A percentile compares a stretch with the other conserved stretches of the same genome.
These are phyloP conservation scores for Dothiorella sarmentorum DNA, from an alignment of 2,329 filamentous ascomycete species.

Conservation along the genomic window DNA sequence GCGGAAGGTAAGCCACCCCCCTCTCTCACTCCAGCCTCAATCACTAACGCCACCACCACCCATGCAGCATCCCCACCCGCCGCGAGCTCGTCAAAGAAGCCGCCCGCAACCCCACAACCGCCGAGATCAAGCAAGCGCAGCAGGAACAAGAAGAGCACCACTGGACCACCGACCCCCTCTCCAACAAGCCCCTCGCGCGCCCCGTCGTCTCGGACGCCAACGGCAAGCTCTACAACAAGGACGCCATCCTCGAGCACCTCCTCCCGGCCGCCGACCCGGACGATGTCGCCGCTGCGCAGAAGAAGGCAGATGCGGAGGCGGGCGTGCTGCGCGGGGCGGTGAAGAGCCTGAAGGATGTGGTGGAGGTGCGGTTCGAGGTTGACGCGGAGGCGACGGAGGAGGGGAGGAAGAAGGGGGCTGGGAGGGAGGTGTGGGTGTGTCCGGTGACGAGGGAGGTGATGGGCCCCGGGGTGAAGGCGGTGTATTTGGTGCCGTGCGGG, in stretches of 20 bases:
- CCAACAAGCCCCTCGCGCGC: constrained; percentile 66
- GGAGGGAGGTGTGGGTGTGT: constrained; percentile 61
- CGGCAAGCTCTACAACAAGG: constrained; percentile 92
- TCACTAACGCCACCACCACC: background rate
- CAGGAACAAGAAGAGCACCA: constrained; percentile 80
- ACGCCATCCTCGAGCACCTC: constrained; percentile 72
- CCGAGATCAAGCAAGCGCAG: constrained; percentile 83
- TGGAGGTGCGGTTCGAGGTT: constrained; percentile 74
- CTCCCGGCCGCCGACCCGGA: constrained; percentile 54
- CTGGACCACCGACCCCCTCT: constrained; percentile 87
- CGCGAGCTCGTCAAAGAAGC: constrained; percentile 95
- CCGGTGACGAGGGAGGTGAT: constrained; percentile 84
- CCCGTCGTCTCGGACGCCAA: constrained; percentile 80
- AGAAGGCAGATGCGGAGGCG: constrained; percentile 55
- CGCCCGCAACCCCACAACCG: constrained; percentile 74
- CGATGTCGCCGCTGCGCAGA: constrained; percentile 41
- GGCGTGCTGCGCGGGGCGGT: constrained; percentile 59
- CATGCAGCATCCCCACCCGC: constrained; percentile 76
- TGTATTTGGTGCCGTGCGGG: constrained; percentile 91
- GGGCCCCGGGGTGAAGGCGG: constrained; percentile 72
- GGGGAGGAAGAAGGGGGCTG: constrained; percentile 40
- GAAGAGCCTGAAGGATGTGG: constrained; percentile 78
- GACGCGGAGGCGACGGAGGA: constrained; percentile 44
- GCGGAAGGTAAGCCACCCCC: constrained; percentile 60
- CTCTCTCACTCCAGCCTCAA: background rate